Evolutionary conservation across 345 rosid genomes (phyloP), one percentile per base, ranked within the genome.

Genomic region (Erucastrum elatum): DNA sequence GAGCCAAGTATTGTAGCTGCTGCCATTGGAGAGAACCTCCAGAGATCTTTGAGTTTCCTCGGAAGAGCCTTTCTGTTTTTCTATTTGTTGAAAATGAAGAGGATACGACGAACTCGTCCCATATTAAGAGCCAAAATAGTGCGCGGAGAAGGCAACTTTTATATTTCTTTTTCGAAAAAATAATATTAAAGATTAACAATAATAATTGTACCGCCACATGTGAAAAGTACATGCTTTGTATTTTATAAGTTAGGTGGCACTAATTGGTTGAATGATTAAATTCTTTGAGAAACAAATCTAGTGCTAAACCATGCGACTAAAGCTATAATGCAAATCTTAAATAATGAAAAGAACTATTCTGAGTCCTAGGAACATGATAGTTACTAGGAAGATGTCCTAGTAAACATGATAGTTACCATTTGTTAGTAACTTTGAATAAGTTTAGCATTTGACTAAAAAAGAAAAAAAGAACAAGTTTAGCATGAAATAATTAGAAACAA

Each of bases 1-100:
- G 77, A 74, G 34, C 12, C 13, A 61, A 61, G 56, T 15, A 51
- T 4, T 46, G 73, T 49, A 53, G 64, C 34, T 3, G 64, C 34
- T 3, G 17, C 74, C 82, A 79, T 79, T 67, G 33, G 29, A n/a
- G 39, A 59, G 51, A 78, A 59, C 8, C 49, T 41, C 4, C 8
- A 17, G 77, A 66, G 61, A 61, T 26, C 56, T 26, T 3, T 59
- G 75, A 16, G 9, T 33, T 1, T 34, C 2, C 27, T 10, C 37
- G 65, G 65, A 30, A 35, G 55, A 34, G 66, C 5, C 9, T 62
- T 59, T 72, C 26, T 29, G 46, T 10, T 65, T 59, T 59, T 64
- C 6, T 21, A 44, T 15, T 29, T 7, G 41, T 3, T n/a, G 59
- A 30, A n/a, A 29, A 8, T 67, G 49, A 46, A 12, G 13, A 8